Conservation (phyloP, 2,329 filamentous ascomycete genomes). For the Chrysosphaeria jannelii region DNA sequence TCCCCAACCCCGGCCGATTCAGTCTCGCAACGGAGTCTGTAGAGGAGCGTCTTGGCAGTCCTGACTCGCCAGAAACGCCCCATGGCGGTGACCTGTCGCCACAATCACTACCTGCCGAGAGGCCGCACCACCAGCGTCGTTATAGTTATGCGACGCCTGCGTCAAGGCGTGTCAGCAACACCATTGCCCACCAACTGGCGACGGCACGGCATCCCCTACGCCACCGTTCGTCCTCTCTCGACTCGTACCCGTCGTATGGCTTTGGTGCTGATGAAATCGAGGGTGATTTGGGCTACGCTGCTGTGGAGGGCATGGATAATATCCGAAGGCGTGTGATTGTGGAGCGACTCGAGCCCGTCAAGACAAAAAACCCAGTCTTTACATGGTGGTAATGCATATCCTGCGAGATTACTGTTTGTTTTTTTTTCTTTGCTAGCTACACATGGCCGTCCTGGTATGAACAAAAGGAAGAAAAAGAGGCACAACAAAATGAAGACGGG, state of each 20-base stretch:
- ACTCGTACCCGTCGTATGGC: conserved; percentile 1
- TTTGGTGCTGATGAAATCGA: conserved; percentile 41
- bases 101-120: not conserved
- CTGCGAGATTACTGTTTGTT: not conserved
- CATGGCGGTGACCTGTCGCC: not conserved
- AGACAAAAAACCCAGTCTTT: conserved; percentile 84
- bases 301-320: conserved; percentile 78
- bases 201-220: conserved; percentile 6
- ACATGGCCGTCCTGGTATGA: no score
- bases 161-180: conserved; percentile 16
- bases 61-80: conserved; percentile 7
- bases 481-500: no score
- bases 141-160: conserved; percentile 22
- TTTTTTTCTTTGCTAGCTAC: not conserved
- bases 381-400: conserved; percentile 52
- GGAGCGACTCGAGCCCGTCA: conserved; percentile 81
- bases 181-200: conserved; percentile 22
- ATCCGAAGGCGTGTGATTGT: conserved; percentile 87
- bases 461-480: no score
- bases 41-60: no score
- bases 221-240: conserved; percentile 4
- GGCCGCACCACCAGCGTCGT: conserved; percentile 18
- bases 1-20: conserved; percentile 49
- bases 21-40: conserved; percentile 23
- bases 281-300: conserved; percentile 80